Evolutionary conservation across 1,139 yeast species (phyloP).

Genomic region (Starmera stellimalicola): DNA sequence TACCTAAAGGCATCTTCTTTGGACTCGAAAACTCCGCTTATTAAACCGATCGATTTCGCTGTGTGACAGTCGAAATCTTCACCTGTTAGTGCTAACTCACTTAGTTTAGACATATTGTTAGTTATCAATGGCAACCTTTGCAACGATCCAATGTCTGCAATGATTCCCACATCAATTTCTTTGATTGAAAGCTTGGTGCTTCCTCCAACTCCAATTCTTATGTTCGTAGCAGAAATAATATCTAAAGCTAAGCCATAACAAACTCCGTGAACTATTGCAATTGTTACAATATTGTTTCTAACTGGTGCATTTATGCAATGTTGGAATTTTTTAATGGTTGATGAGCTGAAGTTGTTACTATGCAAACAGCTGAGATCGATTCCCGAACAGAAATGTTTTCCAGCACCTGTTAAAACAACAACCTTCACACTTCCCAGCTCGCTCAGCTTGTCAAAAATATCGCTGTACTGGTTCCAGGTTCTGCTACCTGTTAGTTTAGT

Average conservation of each 20-base stretch:
- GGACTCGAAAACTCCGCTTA: constrained; percentile 37
- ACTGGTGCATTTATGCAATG: constrained; percentile 41
- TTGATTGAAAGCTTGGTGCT: constrained; percentile 51
- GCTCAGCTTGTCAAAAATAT: constrained; percentile 39
- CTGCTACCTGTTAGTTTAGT: constrained; percentile 2
- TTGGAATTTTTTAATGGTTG: constrained; percentile 44
- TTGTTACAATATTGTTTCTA: constrained; percentile 25
- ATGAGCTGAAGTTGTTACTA: background rate
- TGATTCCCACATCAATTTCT: constrained; percentile 66
- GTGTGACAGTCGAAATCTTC: constrained; percentile 45
- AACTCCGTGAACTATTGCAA: constrained; percentile 36
- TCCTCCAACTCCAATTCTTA: constrained; percentile 49
- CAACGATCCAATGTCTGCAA: constrained; percentile 74
- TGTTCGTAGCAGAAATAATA: constrained; percentile 47
- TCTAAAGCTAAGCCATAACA: constrained; percentile 62
- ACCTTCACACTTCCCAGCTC: constrained; percentile 35
- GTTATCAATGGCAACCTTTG: constrained; percentile 55
- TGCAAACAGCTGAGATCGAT: constrained; percentile 37
- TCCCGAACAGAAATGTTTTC: constrained; percentile 57
- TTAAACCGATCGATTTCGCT: constrained; percentile 48
- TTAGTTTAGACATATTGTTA: constrained; percentile 49
- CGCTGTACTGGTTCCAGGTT: constrained; percentile 49
- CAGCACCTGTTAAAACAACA: constrained; percentile 49
- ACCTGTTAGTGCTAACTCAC: constrained; percentile 59
- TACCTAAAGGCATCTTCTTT: constrained; percentile 40